Percentiles rank a stretch among this genome's conserved stretches.
These are phyloP conservation scores for Trametes versicolor DNA, from an alignment of 1,284 basidiomycete genomes.

Conservation along the genomic window DNA sequence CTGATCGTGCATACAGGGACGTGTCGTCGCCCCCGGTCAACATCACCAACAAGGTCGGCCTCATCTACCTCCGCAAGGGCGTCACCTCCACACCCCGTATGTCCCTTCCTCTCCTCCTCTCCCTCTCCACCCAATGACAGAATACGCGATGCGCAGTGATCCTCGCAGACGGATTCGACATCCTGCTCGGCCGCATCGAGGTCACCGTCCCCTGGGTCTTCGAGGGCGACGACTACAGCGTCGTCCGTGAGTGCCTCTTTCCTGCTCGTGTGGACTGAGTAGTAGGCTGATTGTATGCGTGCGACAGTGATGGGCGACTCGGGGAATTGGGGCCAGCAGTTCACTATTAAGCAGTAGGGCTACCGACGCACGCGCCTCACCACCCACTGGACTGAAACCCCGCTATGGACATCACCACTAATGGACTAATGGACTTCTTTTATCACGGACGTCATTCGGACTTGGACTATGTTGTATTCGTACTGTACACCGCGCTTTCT, in stretches of 20 bases:
- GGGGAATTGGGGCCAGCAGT: constrained; percentile 36
- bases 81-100: constrained; percentile 42
- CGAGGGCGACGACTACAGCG: constrained; percentile 22
- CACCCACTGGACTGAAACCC: too few relatives aligned
- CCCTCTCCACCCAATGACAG: neutral
- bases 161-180: constrained; percentile 20
- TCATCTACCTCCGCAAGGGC: constrained; percentile 50
- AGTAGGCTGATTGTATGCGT: neutral
- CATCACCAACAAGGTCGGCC: constrained; percentile 55
- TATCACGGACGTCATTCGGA: too few relatives aligned
- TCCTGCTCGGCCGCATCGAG: constrained; percentile 22
- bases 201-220: constrained; percentile 26
- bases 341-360: constrained; percentile 28
- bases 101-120: constrained; percentile 12
- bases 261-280: neutral
- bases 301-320: constrained; percentile 38
- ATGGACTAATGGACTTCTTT: too few relatives aligned
- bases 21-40: constrained; percentile 47
- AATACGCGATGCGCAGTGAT: constrained; percentile 15
- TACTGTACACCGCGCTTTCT: too few relatives aligned
- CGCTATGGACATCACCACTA: too few relatives aligned
- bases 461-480: too few relatives aligned
- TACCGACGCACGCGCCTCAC: neutral
- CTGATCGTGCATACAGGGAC: constrained; percentile 16
- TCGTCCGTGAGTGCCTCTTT: constrained; percentile 18